A percentile compares a stretch with the other conserved stretches of the same genome.
phyloP scores from a whole-genome alignment of 2,329 filamentous ascomycete genomes.

The Venturia asperata region DNA sequence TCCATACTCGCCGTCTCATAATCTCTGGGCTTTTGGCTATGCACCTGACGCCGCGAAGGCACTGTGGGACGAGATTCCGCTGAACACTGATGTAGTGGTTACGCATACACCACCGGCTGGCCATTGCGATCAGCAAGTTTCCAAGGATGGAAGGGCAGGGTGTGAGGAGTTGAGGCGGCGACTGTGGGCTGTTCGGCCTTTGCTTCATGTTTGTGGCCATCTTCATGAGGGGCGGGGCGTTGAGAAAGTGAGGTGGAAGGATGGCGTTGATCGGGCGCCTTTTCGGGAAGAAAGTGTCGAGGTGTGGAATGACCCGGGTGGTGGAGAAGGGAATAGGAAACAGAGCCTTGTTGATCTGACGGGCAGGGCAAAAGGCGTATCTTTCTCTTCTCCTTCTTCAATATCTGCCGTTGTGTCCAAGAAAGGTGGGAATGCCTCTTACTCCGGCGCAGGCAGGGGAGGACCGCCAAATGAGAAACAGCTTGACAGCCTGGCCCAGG shows the following conservation, averaged over 20 bases:
- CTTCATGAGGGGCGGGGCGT: constrained; percentile 66
- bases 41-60: constrained; percentile 33
- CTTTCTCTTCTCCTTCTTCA: neutral
- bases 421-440: neutral
- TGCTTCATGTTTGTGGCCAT: constrained; percentile 78
- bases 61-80: constrained; percentile 60
- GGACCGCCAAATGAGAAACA: neutral
- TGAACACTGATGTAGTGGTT: constrained; percentile 67
- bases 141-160: constrained; percentile 56
- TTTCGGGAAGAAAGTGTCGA: constrained; percentile 41
- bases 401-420: neutral
- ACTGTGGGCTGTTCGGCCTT: constrained; percentile 65
- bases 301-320: constrained; percentile 54
- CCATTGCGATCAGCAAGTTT: constrained; percentile 56
- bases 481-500: neutral
- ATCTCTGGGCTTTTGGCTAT: constrained; percentile 64
- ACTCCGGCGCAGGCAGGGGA: neutral
- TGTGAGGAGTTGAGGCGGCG: constrained; percentile 65
- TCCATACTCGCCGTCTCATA: constrained; percentile 52
- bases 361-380: constrained; percentile 31
- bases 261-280: neutral
- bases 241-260: constrained; percentile 59
- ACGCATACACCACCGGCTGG: constrained; percentile 73
- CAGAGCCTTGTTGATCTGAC: constrained; percentile 55
- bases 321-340: constrained; percentile 48